Conservation (phyloP, 2,329 filamentous ascomycete genomes). For the Paecilomyces sp. region DNA sequence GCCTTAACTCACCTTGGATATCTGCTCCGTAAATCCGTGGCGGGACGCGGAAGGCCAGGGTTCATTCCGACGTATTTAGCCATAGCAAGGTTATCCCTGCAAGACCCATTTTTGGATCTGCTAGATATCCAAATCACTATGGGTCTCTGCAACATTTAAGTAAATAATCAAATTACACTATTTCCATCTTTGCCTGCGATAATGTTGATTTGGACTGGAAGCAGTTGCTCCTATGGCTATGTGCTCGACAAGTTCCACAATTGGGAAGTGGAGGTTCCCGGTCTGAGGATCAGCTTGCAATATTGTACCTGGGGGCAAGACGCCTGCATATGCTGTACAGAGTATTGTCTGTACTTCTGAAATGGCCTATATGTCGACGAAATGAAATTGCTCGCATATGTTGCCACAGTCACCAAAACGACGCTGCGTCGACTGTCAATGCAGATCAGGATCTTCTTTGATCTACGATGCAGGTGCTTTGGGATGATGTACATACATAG, state of each 20-base stretch:
- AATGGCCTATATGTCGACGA: neutral
- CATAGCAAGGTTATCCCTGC: neutral
- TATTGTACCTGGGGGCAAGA: neutral
- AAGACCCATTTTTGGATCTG: neutral
- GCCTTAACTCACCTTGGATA: neutral
- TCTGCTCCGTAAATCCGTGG: neutral
- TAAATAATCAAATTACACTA: neutral
- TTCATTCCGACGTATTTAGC: neutral
- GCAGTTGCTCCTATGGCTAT: neutral
- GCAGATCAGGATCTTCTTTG: neutral
- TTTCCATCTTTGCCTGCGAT: no score
- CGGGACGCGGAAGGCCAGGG: neutral
- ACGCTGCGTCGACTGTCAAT: neutral
- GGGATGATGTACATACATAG: neutral
- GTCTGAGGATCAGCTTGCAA: neutral
- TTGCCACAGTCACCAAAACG: neutral
- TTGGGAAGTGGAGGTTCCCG: no score
- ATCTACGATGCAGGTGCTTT: neutral
- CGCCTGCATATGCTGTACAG: neutral
- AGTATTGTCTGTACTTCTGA: neutral
- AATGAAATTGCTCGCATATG: neutral
- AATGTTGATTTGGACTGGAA: neutral
- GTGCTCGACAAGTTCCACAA: no score
- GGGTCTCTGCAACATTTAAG: neutral
- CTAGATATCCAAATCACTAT: neutral